Conservation (phyloP, 2,329 filamentous ascomycete species). For the Penicillium palitans region DNA sequence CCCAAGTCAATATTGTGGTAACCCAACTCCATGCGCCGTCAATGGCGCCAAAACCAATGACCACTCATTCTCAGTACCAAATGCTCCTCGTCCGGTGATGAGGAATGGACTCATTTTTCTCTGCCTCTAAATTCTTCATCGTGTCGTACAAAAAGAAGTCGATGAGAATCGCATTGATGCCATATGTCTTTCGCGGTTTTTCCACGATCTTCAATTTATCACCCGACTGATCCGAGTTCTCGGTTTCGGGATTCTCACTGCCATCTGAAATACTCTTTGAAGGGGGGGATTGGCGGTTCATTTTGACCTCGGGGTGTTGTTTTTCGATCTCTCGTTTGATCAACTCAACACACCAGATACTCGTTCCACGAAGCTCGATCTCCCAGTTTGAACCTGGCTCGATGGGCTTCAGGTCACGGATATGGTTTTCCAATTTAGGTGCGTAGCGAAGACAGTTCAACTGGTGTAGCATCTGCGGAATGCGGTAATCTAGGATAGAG, state of each 20-base stretch:
- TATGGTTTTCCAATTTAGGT: constrained; percentile 70
- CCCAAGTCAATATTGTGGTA: neutral
- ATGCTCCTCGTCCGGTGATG: constrained; percentile 92
- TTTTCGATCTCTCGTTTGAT: constrained; percentile 77
- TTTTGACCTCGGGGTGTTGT: constrained; percentile 66
- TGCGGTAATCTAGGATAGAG: constrained; percentile 70
- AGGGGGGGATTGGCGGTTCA: constrained; percentile 6
- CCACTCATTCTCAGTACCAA: constrained; percentile 68
- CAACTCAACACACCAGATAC: constrained; percentile 94
- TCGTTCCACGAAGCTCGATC: constrained; percentile 84
- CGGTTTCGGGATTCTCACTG: constrained; percentile 4
- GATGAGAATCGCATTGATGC: constrained; percentile 83
- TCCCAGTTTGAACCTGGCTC: constrained; percentile 76
- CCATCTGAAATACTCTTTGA: neutral
- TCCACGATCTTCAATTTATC: constrained; percentile 17
- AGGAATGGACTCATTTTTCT: constrained; percentile 59
- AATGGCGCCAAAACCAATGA: neutral
- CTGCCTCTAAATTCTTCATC: constrained; percentile 79
- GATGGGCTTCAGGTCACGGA: constrained; percentile 65
- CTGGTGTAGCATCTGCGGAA: constrained; percentile 87
- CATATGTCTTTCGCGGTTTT: constrained; percentile 29
- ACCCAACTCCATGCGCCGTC: constrained; percentile 5
- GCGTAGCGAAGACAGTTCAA: constrained; percentile 83
- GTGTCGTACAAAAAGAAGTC: constrained; percentile 97
- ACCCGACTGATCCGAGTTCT: constrained; percentile 14